phyloP scores from a whole-genome alignment of 768 basidiomycete species.

The Paxillus ammoniavirescens region DNA sequence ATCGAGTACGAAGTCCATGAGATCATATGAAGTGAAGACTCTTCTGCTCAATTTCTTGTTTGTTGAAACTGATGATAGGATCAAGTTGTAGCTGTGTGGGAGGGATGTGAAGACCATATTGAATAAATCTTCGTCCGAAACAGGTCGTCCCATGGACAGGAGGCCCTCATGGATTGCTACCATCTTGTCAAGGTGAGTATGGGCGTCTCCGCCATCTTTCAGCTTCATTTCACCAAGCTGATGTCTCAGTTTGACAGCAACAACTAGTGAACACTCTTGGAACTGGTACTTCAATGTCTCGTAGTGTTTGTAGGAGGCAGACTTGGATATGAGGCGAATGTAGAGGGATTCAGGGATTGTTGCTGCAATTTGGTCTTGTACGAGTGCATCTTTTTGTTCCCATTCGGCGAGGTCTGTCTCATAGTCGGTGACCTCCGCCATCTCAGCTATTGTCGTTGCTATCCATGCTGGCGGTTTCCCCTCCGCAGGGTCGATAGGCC shows the following conservation, averaged over 20 bases:
- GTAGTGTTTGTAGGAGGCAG: slow-evolving; percentile 22
- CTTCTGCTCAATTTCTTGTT: not conserved
- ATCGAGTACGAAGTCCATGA: slow-evolving; percentile 8
- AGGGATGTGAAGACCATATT: slow-evolving; percentile 36
- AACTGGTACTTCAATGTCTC: not conserved
- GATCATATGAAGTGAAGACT: not conserved
- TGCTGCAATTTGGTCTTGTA: slow-evolving; percentile 10
- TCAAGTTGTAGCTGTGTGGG: slow-evolving; percentile 31
- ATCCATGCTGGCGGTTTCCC: no score
- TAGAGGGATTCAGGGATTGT: not conserved
- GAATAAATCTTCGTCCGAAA: slow-evolving; percentile 30
- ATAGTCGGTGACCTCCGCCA: not conserved
- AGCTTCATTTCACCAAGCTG: not conserved
- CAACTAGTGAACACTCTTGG: not conserved
- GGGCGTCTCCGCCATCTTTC: not conserved
- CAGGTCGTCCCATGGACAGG: slow-evolving; percentile 29
- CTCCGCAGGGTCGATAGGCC: no score
- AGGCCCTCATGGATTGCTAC: slow-evolving; percentile 31
- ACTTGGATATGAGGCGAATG: not conserved
- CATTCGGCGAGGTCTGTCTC: not conserved
- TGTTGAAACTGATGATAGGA: slow-evolving; percentile 22
- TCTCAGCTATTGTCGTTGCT: no score
- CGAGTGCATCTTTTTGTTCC: slow-evolving; percentile 23
- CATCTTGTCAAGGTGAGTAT: not conserved
- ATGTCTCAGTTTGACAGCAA: not conserved